phyloP scores from a whole-genome alignment of 2,329 filamentous ascomycete genomes.

The Diatrype stigma region DNA sequence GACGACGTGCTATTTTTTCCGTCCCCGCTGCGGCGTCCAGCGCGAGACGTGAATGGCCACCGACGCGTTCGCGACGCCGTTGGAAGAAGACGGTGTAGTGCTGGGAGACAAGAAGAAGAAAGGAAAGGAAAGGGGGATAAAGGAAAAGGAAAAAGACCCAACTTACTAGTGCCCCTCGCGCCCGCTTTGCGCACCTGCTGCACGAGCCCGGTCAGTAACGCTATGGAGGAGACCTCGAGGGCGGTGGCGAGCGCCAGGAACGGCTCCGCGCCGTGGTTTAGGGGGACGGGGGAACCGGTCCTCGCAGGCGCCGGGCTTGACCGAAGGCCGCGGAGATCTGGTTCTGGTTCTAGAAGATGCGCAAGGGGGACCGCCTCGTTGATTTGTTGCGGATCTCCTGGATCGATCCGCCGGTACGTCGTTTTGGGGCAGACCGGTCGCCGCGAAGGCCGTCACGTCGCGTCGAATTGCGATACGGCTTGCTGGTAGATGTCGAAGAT shows the following conservation, averaged over 20 bases:
- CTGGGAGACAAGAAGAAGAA: no score
- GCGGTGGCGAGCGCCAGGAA: constrained; percentile 28
- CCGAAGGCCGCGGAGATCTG: constrained; percentile 35
- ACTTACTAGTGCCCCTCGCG: constrained; percentile 32
- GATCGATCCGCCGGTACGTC: constrained; percentile 25
- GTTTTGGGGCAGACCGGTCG: constrained; percentile 28
- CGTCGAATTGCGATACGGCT: constrained; percentile 36
- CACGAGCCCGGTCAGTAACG: constrained; percentile 34
- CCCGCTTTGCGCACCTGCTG: constrained; percentile 28
- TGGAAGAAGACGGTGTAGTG: constrained; percentile 40
- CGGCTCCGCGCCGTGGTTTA: constrained; percentile 15
- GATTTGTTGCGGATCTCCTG: constrained; percentile 37
- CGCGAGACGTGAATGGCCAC: constrained; percentile 30
- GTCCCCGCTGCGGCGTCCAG: constrained; percentile 5
- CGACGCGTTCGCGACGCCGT: constrained; percentile 31
- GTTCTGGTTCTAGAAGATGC: constrained; percentile 34
- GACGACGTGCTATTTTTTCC: no score
- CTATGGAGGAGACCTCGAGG: constrained; percentile 35
- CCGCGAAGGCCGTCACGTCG: constrained; percentile 23
- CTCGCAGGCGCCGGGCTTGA: constrained; percentile 32
- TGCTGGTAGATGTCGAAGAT: constrained; percentile 41
- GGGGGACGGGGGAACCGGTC: constrained; percentile 17
- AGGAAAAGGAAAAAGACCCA: no score
- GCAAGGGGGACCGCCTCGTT: constrained; percentile 42
- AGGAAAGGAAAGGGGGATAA: no score